Evolutionary conservation across 1,284 basidiomycete genomes (phyloP), one percentile per base, ranked within the genome.

Genomic region (Ganoderma resinaceum): DNA sequence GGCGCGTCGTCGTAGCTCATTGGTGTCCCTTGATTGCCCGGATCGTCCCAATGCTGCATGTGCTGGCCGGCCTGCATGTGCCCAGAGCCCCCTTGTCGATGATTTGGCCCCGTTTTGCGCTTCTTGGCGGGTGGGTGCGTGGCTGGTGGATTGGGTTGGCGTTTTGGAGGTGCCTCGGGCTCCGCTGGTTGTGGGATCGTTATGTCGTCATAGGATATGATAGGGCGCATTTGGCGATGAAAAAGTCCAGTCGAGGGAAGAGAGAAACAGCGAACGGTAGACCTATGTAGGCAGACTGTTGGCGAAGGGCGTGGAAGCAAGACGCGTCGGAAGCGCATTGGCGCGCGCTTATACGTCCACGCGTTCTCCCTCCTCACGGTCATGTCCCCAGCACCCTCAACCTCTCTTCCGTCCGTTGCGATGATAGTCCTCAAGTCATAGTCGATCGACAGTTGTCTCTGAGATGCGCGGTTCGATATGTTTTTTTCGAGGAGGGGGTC

Each of bases 11-110:
- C 80, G 66, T 84, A 83, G 52, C 71, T 72, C 72, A 83, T 73
- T 29, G 73, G 68, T 46, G 73, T 64, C 2, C 74, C 66, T 9
- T 77, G 59, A 9, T 66, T 75, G 4, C 80, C 82, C 12, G 83
- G 83, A 65, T 85, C 83, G 69, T 86, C 83, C 83, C 85, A 85
- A 63, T 85, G 83, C 67, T 80, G 78, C 42, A 78, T 66, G 53
- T 75, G 68, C 63, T 72, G 75, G 29, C 33, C 35, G n/a, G 20
- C n/a, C 11, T 68, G 71, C 73, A 61, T 64, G 52, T 63, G 58
- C 60, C 67, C 55, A 0, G 29, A 26, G 60, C 69, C 63, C 9
- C 70, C 53, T 12, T 64, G 68, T 20, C 72, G 60, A 23, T 72
- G 68, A 58, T 74, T 75, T 62, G 68, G 74, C 62, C 70, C 69